Evolutionary conservation across 2,329 filamentous ascomycete genomes (phyloP).

Genomic region (Pyricularia grisea): DNA sequence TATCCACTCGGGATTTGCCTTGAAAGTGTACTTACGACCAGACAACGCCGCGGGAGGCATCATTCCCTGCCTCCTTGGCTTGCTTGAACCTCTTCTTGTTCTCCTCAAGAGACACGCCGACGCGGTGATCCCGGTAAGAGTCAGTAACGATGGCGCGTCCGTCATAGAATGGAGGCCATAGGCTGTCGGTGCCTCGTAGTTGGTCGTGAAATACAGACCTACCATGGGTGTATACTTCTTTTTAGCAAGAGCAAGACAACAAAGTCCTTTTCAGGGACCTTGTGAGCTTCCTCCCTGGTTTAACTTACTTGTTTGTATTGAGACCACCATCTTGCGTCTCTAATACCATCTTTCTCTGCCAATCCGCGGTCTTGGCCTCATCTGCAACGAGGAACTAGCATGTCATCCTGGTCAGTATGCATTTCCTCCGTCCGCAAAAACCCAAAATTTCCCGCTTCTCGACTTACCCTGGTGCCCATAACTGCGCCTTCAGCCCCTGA

Average conservation of each 20-base stretch:
- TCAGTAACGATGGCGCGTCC: constrained; percentile 29
- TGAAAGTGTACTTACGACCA: constrained; percentile 16
- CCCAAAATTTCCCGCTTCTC: not conserved
- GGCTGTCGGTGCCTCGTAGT: constrained; percentile 27
- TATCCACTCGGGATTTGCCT: not conserved
- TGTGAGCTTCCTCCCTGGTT: not conserved
- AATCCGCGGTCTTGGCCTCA: constrained; percentile 32
- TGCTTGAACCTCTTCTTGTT: constrained; percentile 27
- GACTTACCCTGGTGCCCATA: constrained; percentile 29
- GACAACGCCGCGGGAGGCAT: constrained; percentile 26
- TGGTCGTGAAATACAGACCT: constrained; percentile 34
- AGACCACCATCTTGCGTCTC: constrained; percentile 31
- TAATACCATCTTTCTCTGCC: constrained; percentile 29
- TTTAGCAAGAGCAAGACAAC: not conserved
- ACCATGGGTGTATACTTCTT: constrained; percentile 13
- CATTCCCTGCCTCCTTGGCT: constrained; percentile 21
- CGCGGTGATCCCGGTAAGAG: constrained; percentile 28
- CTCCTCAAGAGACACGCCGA: constrained; percentile 30
- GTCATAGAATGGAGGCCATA: constrained; percentile 30
- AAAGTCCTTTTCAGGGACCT: constrained; percentile 1
- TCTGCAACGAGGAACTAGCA: constrained; percentile 30
- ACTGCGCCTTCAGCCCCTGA: constrained; percentile 32
- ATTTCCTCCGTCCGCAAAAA: not conserved
- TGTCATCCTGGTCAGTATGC: not conserved
- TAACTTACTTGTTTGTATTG: constrained; percentile 33